Conservation (phyloP, 176 grass and related monocot genomes). For the Oryza glaberrima region DNA sequence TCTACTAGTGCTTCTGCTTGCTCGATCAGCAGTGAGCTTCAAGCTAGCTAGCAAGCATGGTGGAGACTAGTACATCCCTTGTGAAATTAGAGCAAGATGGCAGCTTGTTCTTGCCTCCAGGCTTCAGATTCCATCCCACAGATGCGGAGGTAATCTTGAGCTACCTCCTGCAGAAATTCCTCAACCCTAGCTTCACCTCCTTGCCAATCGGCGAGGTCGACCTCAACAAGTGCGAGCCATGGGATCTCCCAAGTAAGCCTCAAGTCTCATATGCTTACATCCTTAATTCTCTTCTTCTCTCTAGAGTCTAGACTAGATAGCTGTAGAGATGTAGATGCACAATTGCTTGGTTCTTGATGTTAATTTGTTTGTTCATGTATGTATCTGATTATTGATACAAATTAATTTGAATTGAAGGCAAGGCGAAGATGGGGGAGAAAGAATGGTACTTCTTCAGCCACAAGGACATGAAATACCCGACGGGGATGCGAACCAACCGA, state of each 20-base stretch:
- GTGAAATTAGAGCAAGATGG: conserved; percentile 28
- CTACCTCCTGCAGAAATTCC: conserved; percentile 53
- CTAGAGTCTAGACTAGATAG: too few species aligned
- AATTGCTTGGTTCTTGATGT: background rate
- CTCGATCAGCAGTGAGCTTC: too few species aligned
- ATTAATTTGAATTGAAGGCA: conserved; percentile 43
- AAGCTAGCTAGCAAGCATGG: conserved; percentile 35
- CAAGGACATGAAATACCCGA: conserved; percentile 74
- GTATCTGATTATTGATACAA: background rate
- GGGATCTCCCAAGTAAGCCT: conserved; percentile 75
- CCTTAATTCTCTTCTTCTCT: too few species aligned
- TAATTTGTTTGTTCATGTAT: background rate
- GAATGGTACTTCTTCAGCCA: conserved; percentile 77
- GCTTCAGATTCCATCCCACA: conserved; percentile 63
- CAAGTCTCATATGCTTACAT: too few species aligned
- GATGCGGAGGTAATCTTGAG: conserved; percentile 57
- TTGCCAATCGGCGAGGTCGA: conserved; percentile 64
- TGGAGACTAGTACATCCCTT: background rate
- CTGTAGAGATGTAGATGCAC: background rate
- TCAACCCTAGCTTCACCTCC: conserved; percentile 50
- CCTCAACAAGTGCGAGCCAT: conserved; percentile 89
- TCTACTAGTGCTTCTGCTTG: too few species aligned
- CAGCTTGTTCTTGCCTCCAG: conserved; percentile 51
- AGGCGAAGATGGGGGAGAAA: conserved; percentile 75
- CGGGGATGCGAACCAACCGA: conserved; percentile 68